Conservation (phyloP, 225 moss, liverwort and hornwort species). For the Polytrichum commune region DNA sequence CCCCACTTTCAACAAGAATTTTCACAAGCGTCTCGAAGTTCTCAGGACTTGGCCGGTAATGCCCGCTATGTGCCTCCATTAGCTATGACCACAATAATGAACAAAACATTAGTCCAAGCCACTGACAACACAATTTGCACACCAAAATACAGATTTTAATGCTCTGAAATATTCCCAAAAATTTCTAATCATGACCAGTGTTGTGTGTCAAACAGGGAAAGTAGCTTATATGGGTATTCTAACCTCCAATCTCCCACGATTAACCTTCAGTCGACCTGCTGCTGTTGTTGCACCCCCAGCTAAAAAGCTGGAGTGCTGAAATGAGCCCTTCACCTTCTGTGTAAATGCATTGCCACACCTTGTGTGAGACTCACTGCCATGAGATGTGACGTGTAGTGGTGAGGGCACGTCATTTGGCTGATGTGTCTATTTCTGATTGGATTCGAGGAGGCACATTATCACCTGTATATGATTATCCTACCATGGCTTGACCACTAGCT, state of each 20-base stretch:
- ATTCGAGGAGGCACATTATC: too few relatives aligned
- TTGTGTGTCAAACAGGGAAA: too few relatives aligned
- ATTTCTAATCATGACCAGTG: too few relatives aligned
- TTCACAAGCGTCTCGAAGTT: constrained; percentile 68
- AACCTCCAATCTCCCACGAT: constrained; percentile 65
- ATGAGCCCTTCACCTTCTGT: constrained; percentile 71
- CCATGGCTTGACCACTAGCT: too few relatives aligned
- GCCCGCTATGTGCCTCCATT: constrained; percentile 96
- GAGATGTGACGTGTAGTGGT: too few relatives aligned
- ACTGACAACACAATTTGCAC: too few relatives aligned
- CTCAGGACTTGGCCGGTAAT: constrained; percentile 76
- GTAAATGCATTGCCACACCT: neutral
- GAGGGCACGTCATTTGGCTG: too few relatives aligned
- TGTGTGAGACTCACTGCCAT: neutral
- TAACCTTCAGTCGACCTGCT: constrained; percentile 67
- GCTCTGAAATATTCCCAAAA: too few relatives aligned
- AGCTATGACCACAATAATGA: constrained; percentile 28
- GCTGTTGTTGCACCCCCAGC: constrained; percentile 91
- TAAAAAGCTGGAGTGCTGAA: constrained; percentile 93
- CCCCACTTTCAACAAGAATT: constrained; percentile 53
- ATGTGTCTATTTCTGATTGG: too few relatives aligned
- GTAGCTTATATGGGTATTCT: neutral
- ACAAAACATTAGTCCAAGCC: neutral
- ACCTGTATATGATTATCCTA: too few relatives aligned
- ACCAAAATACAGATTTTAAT: too few relatives aligned